These are phyloP conservation scores for Alternaria viburni DNA, from an alignment of 2,329 filamentous ascomycete species.

Conservation along the genomic window DNA sequence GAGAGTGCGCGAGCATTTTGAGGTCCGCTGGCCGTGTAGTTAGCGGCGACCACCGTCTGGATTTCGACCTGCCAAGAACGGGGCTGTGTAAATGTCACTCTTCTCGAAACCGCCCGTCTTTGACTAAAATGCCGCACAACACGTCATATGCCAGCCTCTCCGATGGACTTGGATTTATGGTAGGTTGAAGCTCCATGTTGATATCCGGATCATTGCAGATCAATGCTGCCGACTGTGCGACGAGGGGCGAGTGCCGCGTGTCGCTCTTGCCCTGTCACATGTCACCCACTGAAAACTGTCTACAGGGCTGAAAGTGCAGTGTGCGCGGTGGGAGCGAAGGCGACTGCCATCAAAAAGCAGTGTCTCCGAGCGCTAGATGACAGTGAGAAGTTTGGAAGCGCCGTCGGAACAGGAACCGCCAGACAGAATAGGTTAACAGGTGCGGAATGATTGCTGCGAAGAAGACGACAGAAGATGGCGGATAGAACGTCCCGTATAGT, in stretches of 20 bases:
- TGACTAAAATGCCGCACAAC: constrained; percentile 17
- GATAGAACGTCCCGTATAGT: not conserved
- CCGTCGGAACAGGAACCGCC: not conserved
- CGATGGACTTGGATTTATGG: not conserved
- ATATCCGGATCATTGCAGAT: not conserved
- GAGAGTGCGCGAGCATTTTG: constrained; percentile 20
- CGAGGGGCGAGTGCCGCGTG: constrained; percentile 3
- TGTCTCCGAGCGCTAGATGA: not conserved
- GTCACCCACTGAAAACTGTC: not conserved
- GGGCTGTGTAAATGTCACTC: constrained; percentile 21
- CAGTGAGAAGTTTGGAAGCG: not conserved
- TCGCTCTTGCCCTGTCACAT: not conserved
- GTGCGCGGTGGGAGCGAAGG: not conserved
- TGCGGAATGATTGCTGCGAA: not conserved
- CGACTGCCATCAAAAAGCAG: not conserved
- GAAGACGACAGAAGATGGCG: not conserved
- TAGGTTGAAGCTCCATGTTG: not conserved
- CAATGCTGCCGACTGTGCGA: not conserved
- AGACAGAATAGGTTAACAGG: not conserved
- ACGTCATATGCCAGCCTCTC: constrained; percentile 10
- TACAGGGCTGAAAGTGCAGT: not conserved
- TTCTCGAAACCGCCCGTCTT: not conserved
- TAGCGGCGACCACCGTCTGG: constrained; percentile 18
- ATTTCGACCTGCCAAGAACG: constrained; percentile 17
- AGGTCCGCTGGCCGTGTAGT: constrained; percentile 11